Percentiles rank a stretch among this genome's conserved stretches.
Conservation (phyloP, 176 grass and related monocot species). For the Paspalum notatum region DNA sequence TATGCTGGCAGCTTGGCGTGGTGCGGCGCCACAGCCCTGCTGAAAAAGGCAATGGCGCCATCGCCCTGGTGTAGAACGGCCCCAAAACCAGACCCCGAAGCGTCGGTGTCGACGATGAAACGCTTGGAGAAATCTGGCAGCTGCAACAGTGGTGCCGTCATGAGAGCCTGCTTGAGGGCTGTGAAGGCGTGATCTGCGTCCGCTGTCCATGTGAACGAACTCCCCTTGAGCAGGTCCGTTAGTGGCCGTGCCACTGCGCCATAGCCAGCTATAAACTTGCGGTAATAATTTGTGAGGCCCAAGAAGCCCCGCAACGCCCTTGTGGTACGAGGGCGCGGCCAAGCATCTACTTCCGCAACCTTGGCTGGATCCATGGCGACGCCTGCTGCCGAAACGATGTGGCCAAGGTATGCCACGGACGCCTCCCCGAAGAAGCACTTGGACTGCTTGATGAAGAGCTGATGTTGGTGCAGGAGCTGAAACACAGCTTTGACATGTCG, state of each 20-base stretch:
- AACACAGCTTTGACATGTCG: neutral
- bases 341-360: neutral
- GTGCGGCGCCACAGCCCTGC: neutral
- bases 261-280: too few species aligned
- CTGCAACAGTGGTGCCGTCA: neutral
- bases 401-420: accelerated
- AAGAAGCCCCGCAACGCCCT: neutral
- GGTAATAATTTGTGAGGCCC: too few species aligned
- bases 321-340: accelerated
- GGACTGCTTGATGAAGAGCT: neutral
- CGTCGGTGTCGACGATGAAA: neutral
- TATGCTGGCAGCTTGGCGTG: neutral
- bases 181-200: too few species aligned
- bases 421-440: neutral
- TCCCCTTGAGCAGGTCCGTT: too few species aligned
- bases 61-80: neutral
- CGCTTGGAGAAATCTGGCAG: neutral
- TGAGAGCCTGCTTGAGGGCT: too few species aligned
- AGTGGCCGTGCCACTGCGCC: too few species aligned
- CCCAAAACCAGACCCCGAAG: accelerated
- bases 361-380: neutral
- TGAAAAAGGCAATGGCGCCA: too few species aligned
- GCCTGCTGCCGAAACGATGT: too few species aligned
- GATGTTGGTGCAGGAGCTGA: neutral
- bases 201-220: too few species aligned